Conservation (phyloP, 257 asterid genomes). For the Nicotiana obtusifolia region DNA sequence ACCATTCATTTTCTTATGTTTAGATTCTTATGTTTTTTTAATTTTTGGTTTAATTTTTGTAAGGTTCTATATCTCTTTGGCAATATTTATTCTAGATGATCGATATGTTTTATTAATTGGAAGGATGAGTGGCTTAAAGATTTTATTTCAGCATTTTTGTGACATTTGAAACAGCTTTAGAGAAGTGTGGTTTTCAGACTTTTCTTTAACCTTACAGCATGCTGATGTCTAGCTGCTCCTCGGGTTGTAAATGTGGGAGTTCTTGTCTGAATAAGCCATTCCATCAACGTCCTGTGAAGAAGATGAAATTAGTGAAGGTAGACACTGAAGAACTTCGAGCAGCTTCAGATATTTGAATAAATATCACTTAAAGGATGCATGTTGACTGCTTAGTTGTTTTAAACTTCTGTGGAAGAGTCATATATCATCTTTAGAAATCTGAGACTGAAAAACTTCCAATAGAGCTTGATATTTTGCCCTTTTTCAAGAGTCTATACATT, state of each 20-base stretch:
- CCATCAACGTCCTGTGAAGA: slow-evolving; percentile 81
- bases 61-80: not conserved
- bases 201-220: slow-evolving; percentile 33
- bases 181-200: not conserved
- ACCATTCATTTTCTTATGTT: not conserved
- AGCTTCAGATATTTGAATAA: slow-evolving; percentile 5
- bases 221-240: slow-evolving; percentile 90
- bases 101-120: not conserved
- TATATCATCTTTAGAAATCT: not conserved
- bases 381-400: not conserved
- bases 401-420: not conserved
- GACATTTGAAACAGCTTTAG: not conserved
- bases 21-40: not conserved
- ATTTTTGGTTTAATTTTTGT: not conserved
- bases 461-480: not conserved
- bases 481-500: not conserved
- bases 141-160: not conserved
- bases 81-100: not conserved
- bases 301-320: slow-evolving; percentile 90
- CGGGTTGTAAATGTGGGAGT: slow-evolving; percentile 82
- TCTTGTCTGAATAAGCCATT: slow-evolving; percentile 85
- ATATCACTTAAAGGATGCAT: not conserved
- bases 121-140: slow-evolving; percentile 4
- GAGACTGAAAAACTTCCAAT: not conserved
- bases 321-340: not conserved